Conservation (phyloP, 768 basidiomycete species). For the Lactifluus subvellereus region DNA sequence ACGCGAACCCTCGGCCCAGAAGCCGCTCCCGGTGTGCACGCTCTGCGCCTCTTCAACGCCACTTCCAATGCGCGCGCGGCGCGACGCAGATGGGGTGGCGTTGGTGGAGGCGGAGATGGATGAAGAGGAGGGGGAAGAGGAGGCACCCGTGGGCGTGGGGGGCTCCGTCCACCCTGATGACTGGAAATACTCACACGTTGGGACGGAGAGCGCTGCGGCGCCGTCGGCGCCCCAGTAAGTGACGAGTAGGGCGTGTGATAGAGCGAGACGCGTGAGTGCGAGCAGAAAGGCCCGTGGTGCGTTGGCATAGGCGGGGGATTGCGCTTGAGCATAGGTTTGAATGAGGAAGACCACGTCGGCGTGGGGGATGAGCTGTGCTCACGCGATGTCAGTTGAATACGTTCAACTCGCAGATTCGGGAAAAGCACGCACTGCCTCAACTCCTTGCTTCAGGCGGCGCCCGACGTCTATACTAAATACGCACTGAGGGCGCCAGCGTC, state of each 20-base stretch:
- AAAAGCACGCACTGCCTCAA: constrained; percentile 59
- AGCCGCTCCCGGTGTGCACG: constrained; percentile 66
- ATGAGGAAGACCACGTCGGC: constrained; percentile 80
- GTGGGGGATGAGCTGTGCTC: constrained; percentile 65
- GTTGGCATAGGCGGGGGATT: constrained; percentile 51
- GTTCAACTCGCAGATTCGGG: neutral
- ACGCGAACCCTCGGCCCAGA: constrained; percentile 32
- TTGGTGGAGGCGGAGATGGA: constrained; percentile 2
- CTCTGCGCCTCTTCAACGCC: constrained; percentile 34
- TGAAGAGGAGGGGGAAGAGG: constrained; percentile 26
- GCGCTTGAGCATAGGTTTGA: constrained; percentile 61
- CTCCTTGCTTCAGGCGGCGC: constrained; percentile 67
- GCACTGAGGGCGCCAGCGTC: constrained; percentile 77
- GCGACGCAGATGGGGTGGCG: constrained; percentile 1
- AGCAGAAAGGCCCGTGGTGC: constrained; percentile 74
- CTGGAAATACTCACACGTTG: constrained; percentile 82
- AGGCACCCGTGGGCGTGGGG: constrained; percentile 26
- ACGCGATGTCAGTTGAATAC: neutral
- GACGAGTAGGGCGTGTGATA: constrained; percentile 73
- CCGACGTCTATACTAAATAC: constrained; percentile 79
- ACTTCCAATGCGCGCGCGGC: neutral
- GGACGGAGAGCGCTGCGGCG: constrained; percentile 73
- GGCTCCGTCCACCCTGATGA: constrained; percentile 75
- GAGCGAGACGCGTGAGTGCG: constrained; percentile 58
- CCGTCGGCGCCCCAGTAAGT: constrained; percentile 78